phyloP scores from a whole-genome alignment of 164 flowering plant species.

The Vitis labrusca region DNA sequence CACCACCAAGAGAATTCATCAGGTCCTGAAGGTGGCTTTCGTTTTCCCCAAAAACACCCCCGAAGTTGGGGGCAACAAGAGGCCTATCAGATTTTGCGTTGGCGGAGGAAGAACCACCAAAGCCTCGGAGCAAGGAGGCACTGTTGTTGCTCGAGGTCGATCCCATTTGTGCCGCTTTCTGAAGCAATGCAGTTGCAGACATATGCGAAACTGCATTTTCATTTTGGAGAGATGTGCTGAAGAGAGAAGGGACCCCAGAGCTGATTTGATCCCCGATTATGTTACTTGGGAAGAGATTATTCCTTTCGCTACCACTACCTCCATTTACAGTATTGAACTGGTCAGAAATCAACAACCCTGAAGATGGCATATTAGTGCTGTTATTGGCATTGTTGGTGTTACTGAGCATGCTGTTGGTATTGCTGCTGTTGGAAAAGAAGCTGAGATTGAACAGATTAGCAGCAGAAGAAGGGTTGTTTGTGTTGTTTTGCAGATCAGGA shows the following conservation, averaged over 20 bases:
- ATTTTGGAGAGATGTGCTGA: conserved; percentile 25
- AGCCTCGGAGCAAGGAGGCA: conserved; percentile 44
- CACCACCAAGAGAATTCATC: conserved; percentile 58
- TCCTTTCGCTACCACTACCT: conserved; percentile 23
- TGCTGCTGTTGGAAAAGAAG: conserved; percentile 40
- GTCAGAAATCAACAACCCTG: conserved; percentile 31
- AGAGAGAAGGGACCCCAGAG: conserved; percentile 36
- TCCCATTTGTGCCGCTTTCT: conserved; percentile 81
- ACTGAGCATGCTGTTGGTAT: too few relatives aligned
- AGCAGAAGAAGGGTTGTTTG: conserved; percentile 25
- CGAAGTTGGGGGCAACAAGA: conserved; percentile 19
- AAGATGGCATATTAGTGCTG: conserved; percentile 26
- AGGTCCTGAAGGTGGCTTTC: conserved; percentile 51
- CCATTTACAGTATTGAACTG: conserved; percentile 30
- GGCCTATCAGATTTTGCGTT: conserved; percentile 26
- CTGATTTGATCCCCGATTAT: conserved; percentile 29
- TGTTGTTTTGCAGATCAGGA: conserved; percentile 48
- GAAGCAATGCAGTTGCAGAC: conserved; percentile 90
- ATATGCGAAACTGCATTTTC: conserved; percentile 43
- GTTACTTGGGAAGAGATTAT: conserved; percentile 39
- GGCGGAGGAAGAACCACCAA: conserved; percentile 36
- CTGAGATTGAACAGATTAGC: conserved; percentile 54
- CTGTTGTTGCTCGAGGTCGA: conserved; percentile 56
- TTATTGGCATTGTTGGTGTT: conserved; percentile 10
- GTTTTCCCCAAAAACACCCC: conserved; percentile 34